Conservation (phyloP, 306 rosid species). For the Styphnolobium japonicum region DNA sequence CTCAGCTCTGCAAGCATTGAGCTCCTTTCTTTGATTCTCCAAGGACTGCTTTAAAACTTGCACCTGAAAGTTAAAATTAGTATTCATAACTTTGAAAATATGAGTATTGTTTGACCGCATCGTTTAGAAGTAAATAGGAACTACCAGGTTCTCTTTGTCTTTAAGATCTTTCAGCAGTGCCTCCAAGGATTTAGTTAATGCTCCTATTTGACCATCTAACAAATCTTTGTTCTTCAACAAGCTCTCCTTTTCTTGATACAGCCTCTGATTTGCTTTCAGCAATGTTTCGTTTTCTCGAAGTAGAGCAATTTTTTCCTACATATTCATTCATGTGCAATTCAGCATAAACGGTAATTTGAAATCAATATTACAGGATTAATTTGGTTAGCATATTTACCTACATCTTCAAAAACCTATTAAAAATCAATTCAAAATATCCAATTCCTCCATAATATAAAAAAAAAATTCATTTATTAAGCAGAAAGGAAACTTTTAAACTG, state of each 20-base stretch:
- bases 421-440: not conserved
- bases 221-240: slow-evolving; percentile 62
- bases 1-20: slow-evolving; percentile 69
- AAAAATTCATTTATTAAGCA: not conserved
- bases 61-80: slow-evolving; percentile 52
- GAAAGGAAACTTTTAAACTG: not conserved
- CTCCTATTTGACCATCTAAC: slow-evolving; percentile 57
- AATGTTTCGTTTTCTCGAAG: slow-evolving; percentile 55
- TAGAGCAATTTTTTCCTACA: slow-evolving; percentile 74
- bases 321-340: not conserved
- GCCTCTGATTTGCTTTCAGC: slow-evolving; percentile 49
- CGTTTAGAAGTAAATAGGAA: slow-evolving; percentile 13
- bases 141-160: slow-evolving; percentile 75
- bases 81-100: slow-evolving; percentile 17
- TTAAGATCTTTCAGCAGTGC: slow-evolving; percentile 73
- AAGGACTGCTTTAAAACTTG: slow-evolving; percentile 69
- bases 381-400: not conserved
- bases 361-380: not conserved
- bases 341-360: not conserved
- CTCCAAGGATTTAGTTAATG: slow-evolving; percentile 66
- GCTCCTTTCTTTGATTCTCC: slow-evolving; percentile 72
- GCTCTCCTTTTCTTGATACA: slow-evolving; percentile 58
- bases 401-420: not conserved
- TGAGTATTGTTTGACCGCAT: slow-evolving; percentile 17
- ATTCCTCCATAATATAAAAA: not conserved